Conservation (phyloP, 116 monocot species). For the Phalaenopsis hybrid region DNA sequence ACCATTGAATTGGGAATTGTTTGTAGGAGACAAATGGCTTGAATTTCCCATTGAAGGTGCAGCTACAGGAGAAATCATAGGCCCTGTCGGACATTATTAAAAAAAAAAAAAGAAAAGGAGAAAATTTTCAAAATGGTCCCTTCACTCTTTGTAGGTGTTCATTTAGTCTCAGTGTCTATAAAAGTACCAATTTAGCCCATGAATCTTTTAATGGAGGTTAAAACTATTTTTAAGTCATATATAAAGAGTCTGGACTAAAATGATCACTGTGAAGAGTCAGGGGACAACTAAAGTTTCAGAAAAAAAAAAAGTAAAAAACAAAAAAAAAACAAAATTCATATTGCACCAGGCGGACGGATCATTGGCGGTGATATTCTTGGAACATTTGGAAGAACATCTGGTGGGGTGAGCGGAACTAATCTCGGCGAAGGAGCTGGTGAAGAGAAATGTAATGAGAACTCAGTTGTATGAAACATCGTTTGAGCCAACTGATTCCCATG, state of each 20-base stretch:
- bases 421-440: slow-evolving; percentile 8
- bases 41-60: slow-evolving; percentile 18
- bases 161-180: no score
- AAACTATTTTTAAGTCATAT: neutral
- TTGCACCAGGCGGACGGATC: neutral
- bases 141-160: no score
- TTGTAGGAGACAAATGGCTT: slow-evolving; percentile 6
- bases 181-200: no score
- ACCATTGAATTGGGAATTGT: slow-evolving; percentile 27
- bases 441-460: neutral
- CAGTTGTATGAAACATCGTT: neutral
- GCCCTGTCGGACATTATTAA: slow-evolving; percentile 23
- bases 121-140: no score
- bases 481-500: neutral
- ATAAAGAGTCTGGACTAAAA: no score
- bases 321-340: no score
- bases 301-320: neutral
- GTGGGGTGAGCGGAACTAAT: neutral
- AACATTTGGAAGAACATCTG: neutral
- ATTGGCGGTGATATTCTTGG: neutral
- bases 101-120: neutral
- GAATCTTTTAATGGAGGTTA: neutral
- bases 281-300: neutral
- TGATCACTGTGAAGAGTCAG: no score
- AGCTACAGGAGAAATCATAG: slow-evolving; percentile 30